Conservation (phyloP, 2,329 filamentous ascomycete species). For the Coccinonectria pachysandricola region DNA sequence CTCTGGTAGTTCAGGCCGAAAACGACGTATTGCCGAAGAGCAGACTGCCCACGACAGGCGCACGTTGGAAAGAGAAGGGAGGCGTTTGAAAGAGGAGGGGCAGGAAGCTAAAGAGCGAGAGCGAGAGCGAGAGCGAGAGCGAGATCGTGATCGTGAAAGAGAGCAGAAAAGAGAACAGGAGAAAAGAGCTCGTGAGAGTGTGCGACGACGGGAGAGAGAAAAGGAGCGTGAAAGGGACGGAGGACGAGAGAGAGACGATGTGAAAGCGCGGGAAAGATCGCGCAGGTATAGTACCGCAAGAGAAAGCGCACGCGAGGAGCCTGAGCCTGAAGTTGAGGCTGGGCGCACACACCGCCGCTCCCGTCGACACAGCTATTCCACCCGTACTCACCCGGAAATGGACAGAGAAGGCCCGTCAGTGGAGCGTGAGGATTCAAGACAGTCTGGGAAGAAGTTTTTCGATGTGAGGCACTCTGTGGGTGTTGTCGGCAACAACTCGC, state of each 20-base stretch:
- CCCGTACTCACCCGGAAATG: slow-evolving; percentile 21
- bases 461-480: slow-evolving; percentile 29
- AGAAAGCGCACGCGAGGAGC: no score
- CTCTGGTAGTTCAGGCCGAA: slow-evolving; percentile 23
- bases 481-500: slow-evolving; percentile 16
- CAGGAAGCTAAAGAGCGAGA: not conserved
- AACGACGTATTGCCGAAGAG: slow-evolving; percentile 36
- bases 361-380: slow-evolving; percentile 31
- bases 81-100: not conserved
- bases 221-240: slow-evolving; percentile 15
- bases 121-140: not conserved
- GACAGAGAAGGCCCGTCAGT: slow-evolving; percentile 19
- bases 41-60: slow-evolving; percentile 39
- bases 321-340: slow-evolving; percentile 19
- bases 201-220: slow-evolving; percentile 17
- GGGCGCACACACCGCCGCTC: slow-evolving; percentile 28
- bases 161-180: not conserved
- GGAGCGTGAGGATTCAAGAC: slow-evolving; percentile 12
- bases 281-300: no score
- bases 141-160: not conserved
- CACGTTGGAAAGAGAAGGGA: slow-evolving; percentile 32
- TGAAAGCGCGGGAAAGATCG: no score
- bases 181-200: not conserved
- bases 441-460: slow-evolving; percentile 32
- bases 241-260: slow-evolving; percentile 18